Percentiles rank a stretch among this genome's conserved stretches.
Evolutionary conservation across 805 yeast species (phyloP).

Genomic region (Kurtzmaniella fragi): DNA sequence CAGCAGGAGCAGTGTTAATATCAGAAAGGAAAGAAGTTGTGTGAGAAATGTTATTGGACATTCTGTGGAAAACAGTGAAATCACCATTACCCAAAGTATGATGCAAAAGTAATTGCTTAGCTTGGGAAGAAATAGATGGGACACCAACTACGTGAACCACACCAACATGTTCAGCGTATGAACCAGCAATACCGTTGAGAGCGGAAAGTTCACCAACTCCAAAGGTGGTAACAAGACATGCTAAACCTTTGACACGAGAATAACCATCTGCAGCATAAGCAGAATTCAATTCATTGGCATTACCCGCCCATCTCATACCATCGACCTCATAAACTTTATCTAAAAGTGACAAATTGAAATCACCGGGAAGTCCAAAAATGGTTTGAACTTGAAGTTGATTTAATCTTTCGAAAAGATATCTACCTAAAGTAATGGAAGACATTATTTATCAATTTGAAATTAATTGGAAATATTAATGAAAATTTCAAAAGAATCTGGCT

Average conservation of each 20-base stretch:
- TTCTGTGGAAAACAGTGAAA: slow-evolving; percentile 37
- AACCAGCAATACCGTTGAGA: slow-evolving; percentile 35
- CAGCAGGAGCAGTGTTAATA: slow-evolving; percentile 29
- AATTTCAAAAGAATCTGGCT: too few relatives aligned
- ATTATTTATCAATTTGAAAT: slow-evolving; percentile 14
- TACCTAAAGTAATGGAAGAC: slow-evolving; percentile 33
- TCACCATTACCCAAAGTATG: slow-evolving; percentile 42
- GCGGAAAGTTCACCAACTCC: slow-evolving; percentile 40
- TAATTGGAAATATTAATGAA: too few relatives aligned
- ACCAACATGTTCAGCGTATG: slow-evolving; percentile 40
- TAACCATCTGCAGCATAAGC: slow-evolving; percentile 42
- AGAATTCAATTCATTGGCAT: slow-evolving; percentile 40
- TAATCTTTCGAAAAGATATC: slow-evolving; percentile 36
- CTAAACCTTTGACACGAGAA: slow-evolving; percentile 34
- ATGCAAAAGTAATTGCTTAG: slow-evolving; percentile 39
- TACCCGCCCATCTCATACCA: slow-evolving; percentile 39
- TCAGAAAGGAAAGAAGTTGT: slow-evolving; percentile 34
- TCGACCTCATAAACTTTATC: slow-evolving; percentile 38
- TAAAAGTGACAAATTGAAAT: slow-evolving; percentile 33
- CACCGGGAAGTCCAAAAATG: slow-evolving; percentile 39
- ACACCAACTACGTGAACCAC: slow-evolving; percentile 36
- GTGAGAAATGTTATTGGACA: slow-evolving; percentile 33
- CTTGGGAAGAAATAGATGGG: slow-evolving; percentile 33
- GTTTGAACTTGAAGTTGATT: slow-evolving; percentile 32
- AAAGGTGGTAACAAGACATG: slow-evolving; percentile 33